Evolutionary conservation across 169 alveolate species (phyloP).

Genomic region (Plasmodium knowlesi): DNA sequence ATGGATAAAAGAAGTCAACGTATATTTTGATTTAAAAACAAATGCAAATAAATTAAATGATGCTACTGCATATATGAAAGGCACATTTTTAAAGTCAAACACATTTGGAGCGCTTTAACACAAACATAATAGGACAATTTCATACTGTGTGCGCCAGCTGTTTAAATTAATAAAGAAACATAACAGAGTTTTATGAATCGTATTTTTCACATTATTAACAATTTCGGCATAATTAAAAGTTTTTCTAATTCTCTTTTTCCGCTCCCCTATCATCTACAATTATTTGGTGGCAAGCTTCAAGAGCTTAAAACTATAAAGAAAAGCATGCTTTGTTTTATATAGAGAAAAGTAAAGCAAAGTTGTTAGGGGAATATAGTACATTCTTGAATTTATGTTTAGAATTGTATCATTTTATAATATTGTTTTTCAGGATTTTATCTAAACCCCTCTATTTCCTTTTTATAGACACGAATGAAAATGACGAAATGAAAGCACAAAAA

Average conservation of each 20-base stretch:
- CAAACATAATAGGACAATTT: neutral
- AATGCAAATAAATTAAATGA: neutral
- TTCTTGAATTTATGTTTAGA: neutral
- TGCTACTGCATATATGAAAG: neutral
- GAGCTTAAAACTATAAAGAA: neutral
- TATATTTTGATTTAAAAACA: neutral
- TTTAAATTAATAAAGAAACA: neutral
- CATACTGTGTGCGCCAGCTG: neutral
- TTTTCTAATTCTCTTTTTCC: neutral
- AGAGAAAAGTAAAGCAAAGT: neutral
- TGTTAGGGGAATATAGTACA: neutral
- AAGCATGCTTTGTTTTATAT: neutral
- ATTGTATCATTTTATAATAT: neutral
- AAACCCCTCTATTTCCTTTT: neutral
- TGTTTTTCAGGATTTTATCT: neutral
- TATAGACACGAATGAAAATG: neutral
- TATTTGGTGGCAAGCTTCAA: neutral
- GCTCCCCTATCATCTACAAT: neutral
- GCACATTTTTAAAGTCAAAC: neutral
- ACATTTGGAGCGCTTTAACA: neutral
- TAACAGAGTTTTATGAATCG: neutral
- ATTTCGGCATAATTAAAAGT: neutral
- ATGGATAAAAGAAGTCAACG: neutral
- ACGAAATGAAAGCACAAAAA: neutral
- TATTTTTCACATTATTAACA: neutral